These are phyloP conservation scores for Isoetes taiwanensis DNA, from an alignment of 75 land plant genomes.

Conservation along the genomic window DNA sequence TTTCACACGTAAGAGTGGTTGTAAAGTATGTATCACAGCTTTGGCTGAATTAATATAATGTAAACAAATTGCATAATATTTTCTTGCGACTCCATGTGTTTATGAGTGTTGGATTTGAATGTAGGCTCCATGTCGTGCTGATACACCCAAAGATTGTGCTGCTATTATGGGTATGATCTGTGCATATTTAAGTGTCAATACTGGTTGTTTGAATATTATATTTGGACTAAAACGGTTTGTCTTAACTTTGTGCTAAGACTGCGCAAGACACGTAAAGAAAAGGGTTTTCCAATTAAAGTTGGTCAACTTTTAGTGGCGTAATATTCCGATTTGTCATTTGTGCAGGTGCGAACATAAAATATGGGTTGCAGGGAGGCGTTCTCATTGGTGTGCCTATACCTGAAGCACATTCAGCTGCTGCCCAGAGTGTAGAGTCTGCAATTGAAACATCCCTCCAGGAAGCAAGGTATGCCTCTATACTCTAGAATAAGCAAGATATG, in stretches of 20 bases:
- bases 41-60: too few species aligned
- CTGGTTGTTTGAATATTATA: too few species aligned
- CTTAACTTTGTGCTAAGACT: too few species aligned
- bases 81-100: not conserved
- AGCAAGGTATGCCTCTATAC: slow-evolving; percentile 35
- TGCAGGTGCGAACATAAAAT: slow-evolving; percentile 53
- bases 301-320: not conserved
- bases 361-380: slow-evolving; percentile 52
- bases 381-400: slow-evolving; percentile 88
- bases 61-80: not conserved
- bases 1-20: slow-evolving; percentile 79
- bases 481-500: not conserved
- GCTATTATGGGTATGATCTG: slow-evolving; percentile 36
- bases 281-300: too few species aligned
- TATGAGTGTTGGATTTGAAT: not conserved
- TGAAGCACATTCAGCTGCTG: slow-evolving; percentile 57
- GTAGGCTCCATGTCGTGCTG: slow-evolving; percentile 59
- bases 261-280: too few species aligned
- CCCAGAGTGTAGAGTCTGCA: slow-evolving; percentile 61
- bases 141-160: slow-evolving; percentile 86
- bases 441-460: slow-evolving; percentile 64
- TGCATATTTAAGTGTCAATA: too few species aligned
- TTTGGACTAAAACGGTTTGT: too few species aligned
- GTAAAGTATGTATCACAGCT: slow-evolving; percentile 29
- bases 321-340: not conserved